Percentiles rank a stretch among this genome's conserved stretches.
Conservation (phyloP, 345 rosid species). For the Lepidium didymum region DNA sequence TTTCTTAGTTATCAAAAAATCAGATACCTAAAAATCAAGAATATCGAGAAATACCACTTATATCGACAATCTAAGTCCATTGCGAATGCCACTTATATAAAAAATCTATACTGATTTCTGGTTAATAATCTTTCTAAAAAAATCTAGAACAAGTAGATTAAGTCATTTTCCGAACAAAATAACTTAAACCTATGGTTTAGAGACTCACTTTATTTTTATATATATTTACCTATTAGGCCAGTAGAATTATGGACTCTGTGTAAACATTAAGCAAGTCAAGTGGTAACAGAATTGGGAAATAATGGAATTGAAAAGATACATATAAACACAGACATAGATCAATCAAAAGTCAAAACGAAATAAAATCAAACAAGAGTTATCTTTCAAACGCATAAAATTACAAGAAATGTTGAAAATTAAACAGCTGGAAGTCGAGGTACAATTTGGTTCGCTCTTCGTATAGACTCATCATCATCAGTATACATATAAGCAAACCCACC, state of each 20-base stretch:
- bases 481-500: constrained; percentile 87
- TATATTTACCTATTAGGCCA: not conserved
- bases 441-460: not conserved
- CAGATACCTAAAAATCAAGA: too few relatives aligned
- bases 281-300: not conserved
- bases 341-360: not conserved
- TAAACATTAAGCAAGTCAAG: not conserved
- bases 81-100: too few relatives aligned
- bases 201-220: not conserved
- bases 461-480: constrained; percentile 47
- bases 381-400: not conserved
- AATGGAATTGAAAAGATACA: not conserved
- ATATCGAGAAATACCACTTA: too few relatives aligned
- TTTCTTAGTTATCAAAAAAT: too few relatives aligned
- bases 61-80: too few relatives aligned
- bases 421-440: not conserved
- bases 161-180: too few relatives aligned
- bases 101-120: too few relatives aligned
- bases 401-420: not conserved
- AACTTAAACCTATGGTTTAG: too few relatives aligned
- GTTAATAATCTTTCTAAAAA: too few relatives aligned
- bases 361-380: not conserved
- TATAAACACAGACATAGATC: not conserved
- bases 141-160: too few relatives aligned
- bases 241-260: not conserved